Base-by-base conservation (phyloP, 1,284 basidiomycete genomes). In the Malassezia pachydermatis region DNA sequence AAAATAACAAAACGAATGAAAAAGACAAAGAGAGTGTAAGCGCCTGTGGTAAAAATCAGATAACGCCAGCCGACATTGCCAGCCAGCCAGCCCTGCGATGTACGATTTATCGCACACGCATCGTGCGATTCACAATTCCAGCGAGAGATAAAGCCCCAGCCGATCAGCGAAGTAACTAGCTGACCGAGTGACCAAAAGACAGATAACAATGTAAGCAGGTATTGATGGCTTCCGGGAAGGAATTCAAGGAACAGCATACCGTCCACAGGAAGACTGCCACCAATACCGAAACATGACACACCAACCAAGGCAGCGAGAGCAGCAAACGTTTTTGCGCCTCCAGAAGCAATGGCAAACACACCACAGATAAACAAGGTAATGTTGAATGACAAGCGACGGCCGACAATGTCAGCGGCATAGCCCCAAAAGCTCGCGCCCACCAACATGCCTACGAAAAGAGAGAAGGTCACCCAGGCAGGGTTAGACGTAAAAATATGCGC, bases 181-280 rank as follows among this genome's bases (percentile, higher is more conserved):
- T 69, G 66, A 19, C 65, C 65, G 36, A 69, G 45, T 29, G 66
- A 58, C 66, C 66, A 69, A 41, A 65, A 69, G 53, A 69, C 60
- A 22, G 62, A 65, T 30, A 65, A 56, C 20, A 66, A 51, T 19
- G 63, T 65, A 9, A 68, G 54, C 4, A 65, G 61, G 45, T 65
- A 60, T 54, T 69, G 66, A 36, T 53, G 54, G 30, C 51, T 51
- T 24, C 59, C 61, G 8, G 66, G 66, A 23, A 69, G 51, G 38
- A 69, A 67, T 36, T 69, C 65, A 42, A 63, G 55, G 54, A 67
- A 65, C 40, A 69, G 59, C 63, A 65, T 67, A 17, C 66, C 66
- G 45, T 69, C 66, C 16, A 69, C 66, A 32, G 66, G 66, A 43
- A 69, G 45, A 47, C 61, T 62, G 23, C 66, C 65, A 10, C 66